phyloP scores from a whole-genome alignment of 352 stramenopile species.

The Globisporangium uncinulatum region DNA sequence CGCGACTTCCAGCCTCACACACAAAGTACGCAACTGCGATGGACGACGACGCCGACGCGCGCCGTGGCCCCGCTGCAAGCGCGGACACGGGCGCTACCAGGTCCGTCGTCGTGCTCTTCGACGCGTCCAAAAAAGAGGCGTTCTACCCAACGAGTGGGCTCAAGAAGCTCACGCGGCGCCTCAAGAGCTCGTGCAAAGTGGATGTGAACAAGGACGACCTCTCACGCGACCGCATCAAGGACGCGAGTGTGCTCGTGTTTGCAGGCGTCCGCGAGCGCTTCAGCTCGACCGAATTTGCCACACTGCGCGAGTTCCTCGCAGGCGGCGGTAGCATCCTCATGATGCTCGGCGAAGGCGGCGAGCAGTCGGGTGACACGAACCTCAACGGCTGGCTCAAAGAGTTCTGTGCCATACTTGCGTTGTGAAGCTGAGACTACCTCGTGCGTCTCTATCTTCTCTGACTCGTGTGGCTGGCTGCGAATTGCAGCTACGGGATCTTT shows the following conservation, averaged over 20 bases:
- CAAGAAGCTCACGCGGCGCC: slow-evolving; percentile 91
- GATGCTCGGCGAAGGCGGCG: slow-evolving; percentile 89
- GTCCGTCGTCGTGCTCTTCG: slow-evolving; percentile 68
- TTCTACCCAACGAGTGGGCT: slow-evolving; percentile 89
- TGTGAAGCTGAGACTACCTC: too few species aligned
- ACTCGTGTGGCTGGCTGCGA: background rate
- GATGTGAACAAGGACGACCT: slow-evolving; percentile 94
- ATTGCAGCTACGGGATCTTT: slow-evolving; percentile 71
- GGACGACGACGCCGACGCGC: slow-evolving; percentile 9
- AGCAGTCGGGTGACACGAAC: slow-evolving; percentile 89
- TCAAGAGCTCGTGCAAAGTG: slow-evolving; percentile 88
- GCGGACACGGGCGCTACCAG: slow-evolving; percentile 7
- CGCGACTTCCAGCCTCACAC: background rate
- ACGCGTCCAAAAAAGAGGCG: slow-evolving; percentile 92
- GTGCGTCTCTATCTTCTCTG: background rate
- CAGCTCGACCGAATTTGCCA: slow-evolving; percentile 80
- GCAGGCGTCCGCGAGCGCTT: slow-evolving; percentile 88
- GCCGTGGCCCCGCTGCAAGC: background rate
- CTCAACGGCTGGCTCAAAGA: slow-evolving; percentile 94
- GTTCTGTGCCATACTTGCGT: slow-evolving; percentile 23
- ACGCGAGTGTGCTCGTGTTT: slow-evolving; percentile 87
- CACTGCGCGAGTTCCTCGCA: slow-evolving; percentile 87
- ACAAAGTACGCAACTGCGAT: slow-evolving; percentile 4
- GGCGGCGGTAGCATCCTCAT: slow-evolving; percentile 88
- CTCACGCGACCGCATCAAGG: slow-evolving; percentile 80